These are phyloP conservation scores for Emericellopsis terricola DNA, from an alignment of 495 filamentous ascomycete genomes.

Conservation along the genomic window DNA sequence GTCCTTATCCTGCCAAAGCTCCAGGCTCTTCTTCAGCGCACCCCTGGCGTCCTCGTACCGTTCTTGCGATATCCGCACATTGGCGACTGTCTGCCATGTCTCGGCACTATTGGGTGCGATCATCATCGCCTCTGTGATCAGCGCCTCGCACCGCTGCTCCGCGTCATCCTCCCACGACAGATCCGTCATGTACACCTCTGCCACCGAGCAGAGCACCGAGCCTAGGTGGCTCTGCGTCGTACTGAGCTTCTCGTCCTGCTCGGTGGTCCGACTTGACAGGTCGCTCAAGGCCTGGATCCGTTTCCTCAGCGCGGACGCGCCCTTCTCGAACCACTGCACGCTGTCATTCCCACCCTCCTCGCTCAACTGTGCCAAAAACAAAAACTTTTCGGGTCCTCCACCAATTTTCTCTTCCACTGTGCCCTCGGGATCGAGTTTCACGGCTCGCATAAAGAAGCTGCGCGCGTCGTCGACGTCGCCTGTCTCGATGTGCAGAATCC, in stretches of 20 bases:
- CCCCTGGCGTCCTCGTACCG: slow-evolving; percentile 58
- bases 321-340: slow-evolving; percentile 75
- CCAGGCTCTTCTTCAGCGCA: slow-evolving; percentile 58
- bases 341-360: slow-evolving; percentile 72
- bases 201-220: slow-evolving; percentile 71
- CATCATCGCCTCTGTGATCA: slow-evolving; percentile 73
- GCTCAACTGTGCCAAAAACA: slow-evolving; percentile 87
- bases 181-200: slow-evolving; percentile 98
- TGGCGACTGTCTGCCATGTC: slow-evolving; percentile 83
- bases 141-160: slow-evolving; percentile 62
- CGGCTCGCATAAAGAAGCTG: slow-evolving; percentile 48
- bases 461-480: slow-evolving; percentile 61
- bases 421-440: slow-evolving; percentile 56
- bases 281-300: slow-evolving; percentile 38
- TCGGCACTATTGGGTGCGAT: slow-evolving; percentile 58
- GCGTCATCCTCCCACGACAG: slow-evolving; percentile 81
- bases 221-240: slow-evolving; percentile 67
- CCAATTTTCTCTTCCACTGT: slow-evolving; percentile 38
- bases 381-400: slow-evolving; percentile 82
- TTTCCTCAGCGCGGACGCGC: slow-evolving; percentile 45
- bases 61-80: slow-evolving; percentile 75
- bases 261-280: slow-evolving; percentile 11
- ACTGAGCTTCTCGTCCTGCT: slow-evolving; percentile 25
- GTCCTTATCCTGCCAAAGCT: slow-evolving; percentile 58
- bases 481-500: slow-evolving; percentile 69